Evolutionary conservation across 108 stramenopile genomes (phyloP), one percentile per base, ranked within the genome.

Genomic region (Cyclotella atomus): DNA sequence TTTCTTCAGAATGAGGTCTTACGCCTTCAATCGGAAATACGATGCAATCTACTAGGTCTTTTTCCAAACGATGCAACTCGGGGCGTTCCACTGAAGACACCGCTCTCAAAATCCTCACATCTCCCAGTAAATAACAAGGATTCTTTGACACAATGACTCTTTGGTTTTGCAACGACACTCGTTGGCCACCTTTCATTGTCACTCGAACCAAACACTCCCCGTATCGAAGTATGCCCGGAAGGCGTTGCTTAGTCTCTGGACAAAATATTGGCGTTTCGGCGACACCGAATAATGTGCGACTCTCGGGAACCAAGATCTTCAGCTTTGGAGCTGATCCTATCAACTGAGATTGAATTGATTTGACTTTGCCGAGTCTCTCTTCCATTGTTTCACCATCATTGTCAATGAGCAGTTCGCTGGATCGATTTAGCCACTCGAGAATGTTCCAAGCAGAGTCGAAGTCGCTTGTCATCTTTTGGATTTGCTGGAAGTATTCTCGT

Each of bases 141-240:
- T 56, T 56, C 25, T 56, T 56, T 28, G 55, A 56, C 10, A 56
- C 55, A 29, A 56, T 27, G 6, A 56, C 55, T 56, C 55, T 28
- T 16, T 56, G 55, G 17, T 56, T 56, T 28, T 56, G 55, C 16
- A 56, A 16, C 5, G 55, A 27, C 5, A 56, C 28, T 56, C 28
- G 21, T 16, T 56, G 25, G 3, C 55, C 55, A 7, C 55, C 55
- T 28, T 28, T 56, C 55, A 56, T 56, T 28, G 55, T 56, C 10
- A 56, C 25, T 28, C 55, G 24, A 28, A 56, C 55, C 55, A 56
- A 15, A 56, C 55, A 56, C 16, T 56, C 55, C 21, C 55, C 55
- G 28, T 56, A 56, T 28, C 28, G 24, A 5, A 56, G 25, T 7
- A 56, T 56, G 2, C 55, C 55, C 5, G 25, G 28, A 4, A 56